A percentile compares a stretch with the other conserved stretches of the same genome.
phyloP scores from a whole-genome alignment of 176 grass and related monocot genomes.

The Musa troglodytarum region DNA sequence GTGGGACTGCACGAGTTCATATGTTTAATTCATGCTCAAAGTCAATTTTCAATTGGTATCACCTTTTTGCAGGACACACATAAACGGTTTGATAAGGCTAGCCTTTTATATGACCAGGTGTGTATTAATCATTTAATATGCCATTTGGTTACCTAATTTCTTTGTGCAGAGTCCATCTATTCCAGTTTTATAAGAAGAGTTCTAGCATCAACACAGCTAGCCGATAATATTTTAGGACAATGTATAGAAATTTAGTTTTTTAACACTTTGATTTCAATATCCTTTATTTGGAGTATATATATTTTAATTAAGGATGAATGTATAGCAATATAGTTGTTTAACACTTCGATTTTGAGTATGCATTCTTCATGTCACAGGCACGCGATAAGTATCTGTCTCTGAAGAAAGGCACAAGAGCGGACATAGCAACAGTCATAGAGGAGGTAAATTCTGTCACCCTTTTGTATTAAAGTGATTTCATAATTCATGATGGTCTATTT shows the following conservation, averaged over 20 bases:
- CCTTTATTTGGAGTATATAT: too few relatives aligned
- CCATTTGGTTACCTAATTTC: too few relatives aligned
- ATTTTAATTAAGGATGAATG: too few relatives aligned
- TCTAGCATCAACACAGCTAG: too few relatives aligned
- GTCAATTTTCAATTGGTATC: not conserved
- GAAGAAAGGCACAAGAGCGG: slow-evolving; percentile 82
- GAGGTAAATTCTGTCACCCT: slow-evolving; percentile 37
- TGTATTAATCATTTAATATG: not conserved
- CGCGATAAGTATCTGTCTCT: slow-evolving; percentile 86
- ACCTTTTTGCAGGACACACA: slow-evolving; percentile 54
- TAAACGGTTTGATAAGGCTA: slow-evolving; percentile 95
- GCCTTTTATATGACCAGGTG: slow-evolving; percentile 97
- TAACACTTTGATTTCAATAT: too few relatives aligned
- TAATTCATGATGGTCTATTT: not conserved
- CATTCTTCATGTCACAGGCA: slow-evolving; percentile 28
- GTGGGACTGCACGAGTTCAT: not conserved
- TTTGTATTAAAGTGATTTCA: slow-evolving; percentile 2
- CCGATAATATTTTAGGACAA: too few relatives aligned
- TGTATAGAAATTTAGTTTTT: too few relatives aligned
- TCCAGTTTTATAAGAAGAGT: too few relatives aligned
- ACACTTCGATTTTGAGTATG: too few relatives aligned
- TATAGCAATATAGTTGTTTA: too few relatives aligned
- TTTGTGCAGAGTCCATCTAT: too few relatives aligned
- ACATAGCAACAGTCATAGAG: slow-evolving; percentile 63
- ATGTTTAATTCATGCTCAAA: not conserved